Conservation (phyloP, 108 stramenopile genomes). For the Nitzschia sp. region DNA sequence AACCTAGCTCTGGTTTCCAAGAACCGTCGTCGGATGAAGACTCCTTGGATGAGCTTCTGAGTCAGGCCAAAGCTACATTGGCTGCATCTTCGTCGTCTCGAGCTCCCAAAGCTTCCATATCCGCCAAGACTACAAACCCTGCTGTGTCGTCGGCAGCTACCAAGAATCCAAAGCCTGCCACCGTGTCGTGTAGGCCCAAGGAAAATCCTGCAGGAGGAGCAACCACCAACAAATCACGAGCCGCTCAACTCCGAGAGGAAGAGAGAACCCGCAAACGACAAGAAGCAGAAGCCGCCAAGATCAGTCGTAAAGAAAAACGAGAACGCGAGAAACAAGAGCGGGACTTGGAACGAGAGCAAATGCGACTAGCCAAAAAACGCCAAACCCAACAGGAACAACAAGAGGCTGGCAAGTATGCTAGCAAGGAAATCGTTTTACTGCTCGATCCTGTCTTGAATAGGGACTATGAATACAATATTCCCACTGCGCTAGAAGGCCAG, state of each 20-base stretch:
- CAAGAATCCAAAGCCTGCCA: too few relatives aligned
- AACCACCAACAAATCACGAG: too few relatives aligned
- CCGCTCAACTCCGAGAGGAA: background rate
- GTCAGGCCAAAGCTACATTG: background rate
- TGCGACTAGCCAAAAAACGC: slow-evolving; percentile 30
- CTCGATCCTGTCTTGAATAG: slow-evolving; percentile 35
- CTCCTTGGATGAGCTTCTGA: background rate
- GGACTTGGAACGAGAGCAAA: slow-evolving; percentile 24
- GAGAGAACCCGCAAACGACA: background rate
- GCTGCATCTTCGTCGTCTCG: background rate
- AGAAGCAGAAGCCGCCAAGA: slow-evolving; percentile 26
- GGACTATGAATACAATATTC: slow-evolving; percentile 15
- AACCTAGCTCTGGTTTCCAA: background rate
- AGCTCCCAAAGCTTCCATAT: too few relatives aligned
- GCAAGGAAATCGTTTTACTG: slow-evolving; percentile 50
- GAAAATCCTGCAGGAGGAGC: too few relatives aligned
- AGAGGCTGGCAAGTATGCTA: slow-evolving; percentile 42
- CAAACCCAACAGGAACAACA: slow-evolving; percentile 34
- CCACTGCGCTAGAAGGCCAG: slow-evolving; percentile 12
- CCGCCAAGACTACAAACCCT: too few relatives aligned
- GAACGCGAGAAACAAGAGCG: slow-evolving; percentile 31
- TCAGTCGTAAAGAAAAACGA: slow-evolving; percentile 11
- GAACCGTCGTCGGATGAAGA: background rate
- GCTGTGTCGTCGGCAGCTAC: too few relatives aligned
- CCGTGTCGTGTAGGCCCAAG: too few relatives aligned